Evolutionary conservation across 495 filamentous ascomycete species (phyloP).

Genomic region (Daldinia decipiens): DNA sequence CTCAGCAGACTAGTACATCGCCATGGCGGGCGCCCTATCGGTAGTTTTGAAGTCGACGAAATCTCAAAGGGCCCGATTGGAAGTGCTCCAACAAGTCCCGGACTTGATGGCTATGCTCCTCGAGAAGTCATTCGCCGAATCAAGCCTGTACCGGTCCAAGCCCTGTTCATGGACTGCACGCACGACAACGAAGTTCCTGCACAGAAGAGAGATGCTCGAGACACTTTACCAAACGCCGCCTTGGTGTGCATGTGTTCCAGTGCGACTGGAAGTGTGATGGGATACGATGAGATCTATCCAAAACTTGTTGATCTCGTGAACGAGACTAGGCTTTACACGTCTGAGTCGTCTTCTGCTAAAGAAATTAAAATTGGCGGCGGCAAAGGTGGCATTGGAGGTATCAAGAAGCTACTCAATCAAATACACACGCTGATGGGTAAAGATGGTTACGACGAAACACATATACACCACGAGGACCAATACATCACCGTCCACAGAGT

Average conservation of each 20-base stretch:
- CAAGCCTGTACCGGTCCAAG: slow-evolving; percentile 83
- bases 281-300: slow-evolving; percentile 98
- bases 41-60: slow-evolving; percentile 90
- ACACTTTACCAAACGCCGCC: slow-evolving; percentile 95
- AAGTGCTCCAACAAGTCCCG: slow-evolving; percentile 45
- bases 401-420: slow-evolving; percentile 91
- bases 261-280: slow-evolving; percentile 94
- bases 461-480: slow-evolving; percentile 94
- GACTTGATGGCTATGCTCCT: slow-evolving; percentile 37
- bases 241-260: slow-evolving; percentile 95
- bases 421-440: slow-evolving; percentile 94
- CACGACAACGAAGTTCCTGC: slow-evolving; percentile 98
- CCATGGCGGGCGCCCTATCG: slow-evolving; percentile 93
- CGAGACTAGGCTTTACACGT: slow-evolving; percentile 84
- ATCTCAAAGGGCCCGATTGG: slow-evolving; percentile 46
- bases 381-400: slow-evolving; percentile 82
- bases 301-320: slow-evolving; percentile 88
- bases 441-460: slow-evolving; percentile 92
- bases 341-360: slow-evolving; percentile 68
- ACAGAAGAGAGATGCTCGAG: slow-evolving; percentile 92
- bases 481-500: slow-evolving; percentile 97
- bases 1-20: slow-evolving; percentile 91
- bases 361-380: slow-evolving; percentile 69
- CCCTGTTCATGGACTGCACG: slow-evolving; percentile 98
- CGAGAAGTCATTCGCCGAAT: slow-evolving; percentile 76